Evolutionary conservation across 805 yeast species (phyloP).

Genomic region (Hanseniaspora valbyensis): DNA sequence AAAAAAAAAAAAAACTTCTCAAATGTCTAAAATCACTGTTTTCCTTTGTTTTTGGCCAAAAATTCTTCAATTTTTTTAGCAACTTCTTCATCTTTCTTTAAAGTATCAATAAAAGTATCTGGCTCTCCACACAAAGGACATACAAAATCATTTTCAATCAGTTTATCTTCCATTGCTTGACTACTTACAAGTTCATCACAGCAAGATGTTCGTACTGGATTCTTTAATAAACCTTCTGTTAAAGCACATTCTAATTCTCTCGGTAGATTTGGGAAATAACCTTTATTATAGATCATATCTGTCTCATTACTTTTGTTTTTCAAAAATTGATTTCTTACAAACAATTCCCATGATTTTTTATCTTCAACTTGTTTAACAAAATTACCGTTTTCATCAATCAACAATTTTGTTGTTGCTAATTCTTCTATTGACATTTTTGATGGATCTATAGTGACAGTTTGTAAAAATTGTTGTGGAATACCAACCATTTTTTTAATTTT

Average conservation of each 20-base stretch:
- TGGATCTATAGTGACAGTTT: slow-evolving; percentile 51
- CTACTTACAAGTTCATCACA: slow-evolving; percentile 51
- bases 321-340: slow-evolving; percentile 50
- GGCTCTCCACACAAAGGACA: slow-evolving; percentile 78
- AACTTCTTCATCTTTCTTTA: slow-evolving; percentile 51
- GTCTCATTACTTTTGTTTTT: slow-evolving; percentile 29
- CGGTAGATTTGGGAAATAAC: slow-evolving; percentile 37
- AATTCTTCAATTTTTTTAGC: slow-evolving; percentile 44
- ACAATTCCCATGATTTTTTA: slow-evolving; percentile 76
- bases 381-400: slow-evolving; percentile 90
- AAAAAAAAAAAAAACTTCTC: neutral
- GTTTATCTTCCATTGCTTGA: slow-evolving; percentile 48
- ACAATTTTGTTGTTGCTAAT: slow-evolving; percentile 44
- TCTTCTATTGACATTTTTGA: slow-evolving; percentile 54
- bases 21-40: neutral
- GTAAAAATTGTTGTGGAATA: slow-evolving; percentile 86
- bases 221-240: slow-evolving; percentile 47
- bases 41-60: slow-evolving; percentile 20
- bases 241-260: slow-evolving; percentile 61
- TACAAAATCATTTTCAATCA: slow-evolving; percentile 73
- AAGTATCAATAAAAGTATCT: slow-evolving; percentile 65
- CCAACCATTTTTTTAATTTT: slow-evolving; percentile 89
- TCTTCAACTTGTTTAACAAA: slow-evolving; percentile 96
- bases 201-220: slow-evolving; percentile 71
- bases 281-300: slow-evolving; percentile 38